Conservation (phyloP, 2,329 filamentous ascomycete species). For the Diplodia intermedia region DNA sequence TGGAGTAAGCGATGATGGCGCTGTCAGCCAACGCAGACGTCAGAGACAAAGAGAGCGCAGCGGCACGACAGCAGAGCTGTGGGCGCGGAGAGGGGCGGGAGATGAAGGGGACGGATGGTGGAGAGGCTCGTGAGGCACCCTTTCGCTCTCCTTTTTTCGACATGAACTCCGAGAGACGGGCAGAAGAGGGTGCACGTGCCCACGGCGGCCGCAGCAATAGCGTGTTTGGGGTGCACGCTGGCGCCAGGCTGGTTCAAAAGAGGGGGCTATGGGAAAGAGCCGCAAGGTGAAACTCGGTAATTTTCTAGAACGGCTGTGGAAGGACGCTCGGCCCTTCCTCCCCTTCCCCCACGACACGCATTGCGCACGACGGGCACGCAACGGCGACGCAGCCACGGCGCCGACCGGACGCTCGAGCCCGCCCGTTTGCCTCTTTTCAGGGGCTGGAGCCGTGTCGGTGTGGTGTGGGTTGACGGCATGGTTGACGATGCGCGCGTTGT, state of each 20-base stretch:
- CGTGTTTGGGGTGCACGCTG: not conserved
- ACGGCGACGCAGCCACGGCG: not conserved
- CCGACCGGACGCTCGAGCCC: slow-evolving; percentile 9
- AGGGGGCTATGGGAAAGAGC: slow-evolving; percentile 1
- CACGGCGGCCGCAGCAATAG: not conserved
- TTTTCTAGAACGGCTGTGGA: slow-evolving; percentile 26
- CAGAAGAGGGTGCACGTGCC: slow-evolving; percentile 3
- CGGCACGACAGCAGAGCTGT: not conserved
- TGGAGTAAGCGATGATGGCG: not conserved
- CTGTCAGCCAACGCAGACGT: not conserved
- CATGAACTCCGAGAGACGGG: slow-evolving; percentile 17
- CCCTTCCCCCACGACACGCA: not conserved
- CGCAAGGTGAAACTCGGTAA: slow-evolving; percentile 26
- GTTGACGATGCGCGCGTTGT: not conserved
- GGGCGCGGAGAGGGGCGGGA: slow-evolving; percentile 16
- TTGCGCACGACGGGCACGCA: not conserved
- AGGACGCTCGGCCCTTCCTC: slow-evolving; percentile 19
- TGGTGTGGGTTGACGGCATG: slow-evolving; percentile 2
- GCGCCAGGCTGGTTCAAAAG: not conserved
- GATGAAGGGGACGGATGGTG: slow-evolving; percentile 4
- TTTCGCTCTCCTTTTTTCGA: slow-evolving; percentile 25
- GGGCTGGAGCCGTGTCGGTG: slow-evolving; percentile 6
- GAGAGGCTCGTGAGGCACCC: slow-evolving; percentile 18
- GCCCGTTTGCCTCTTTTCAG: not conserved
- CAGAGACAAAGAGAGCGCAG: not conserved